phyloP scores from a whole-genome alignment of 1,139 yeast genomes.

The Pneumocystis carinii region DNA sequence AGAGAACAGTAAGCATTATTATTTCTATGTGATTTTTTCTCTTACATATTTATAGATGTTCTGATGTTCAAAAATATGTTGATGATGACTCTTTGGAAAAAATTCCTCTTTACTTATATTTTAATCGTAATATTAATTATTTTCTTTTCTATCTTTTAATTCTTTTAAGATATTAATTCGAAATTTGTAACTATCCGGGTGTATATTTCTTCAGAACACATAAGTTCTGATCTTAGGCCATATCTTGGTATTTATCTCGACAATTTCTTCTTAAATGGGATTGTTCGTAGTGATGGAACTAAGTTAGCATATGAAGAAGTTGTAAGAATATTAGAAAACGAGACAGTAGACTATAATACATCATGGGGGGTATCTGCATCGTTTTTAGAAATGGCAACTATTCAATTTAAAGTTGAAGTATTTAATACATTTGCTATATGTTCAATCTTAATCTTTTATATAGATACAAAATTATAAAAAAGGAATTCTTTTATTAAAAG shows the following conservation, averaged over 20 bases:
- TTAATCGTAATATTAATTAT: background rate
- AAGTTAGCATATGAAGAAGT: constrained; percentile 58
- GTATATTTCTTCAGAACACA: constrained; percentile 46
- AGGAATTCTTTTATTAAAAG: constrained; percentile 64
- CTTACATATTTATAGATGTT: constrained; percentile 24
- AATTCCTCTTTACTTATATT: constrained; percentile 56
- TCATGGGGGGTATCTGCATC: constrained; percentile 46
- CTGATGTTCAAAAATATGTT: constrained; percentile 20
- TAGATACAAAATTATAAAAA: constrained; percentile 35
- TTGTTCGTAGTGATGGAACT: constrained; percentile 46
- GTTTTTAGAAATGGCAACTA: constrained; percentile 44
- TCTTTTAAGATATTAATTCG: constrained; percentile 60
- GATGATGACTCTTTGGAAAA: constrained; percentile 28
- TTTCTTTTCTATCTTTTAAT: background rate
- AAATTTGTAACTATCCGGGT: constrained; percentile 63
- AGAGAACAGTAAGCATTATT: background rate
- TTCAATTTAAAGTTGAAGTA: constrained; percentile 48
- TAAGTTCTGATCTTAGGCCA: constrained; percentile 45
- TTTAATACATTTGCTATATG: constrained; percentile 9
- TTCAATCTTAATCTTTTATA: background rate
- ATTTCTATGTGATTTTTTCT: constrained; percentile 16
- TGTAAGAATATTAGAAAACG: constrained; percentile 54
- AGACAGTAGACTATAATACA: constrained; percentile 36
- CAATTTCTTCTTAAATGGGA: constrained; percentile 56
- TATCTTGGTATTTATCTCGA: constrained; percentile 49